phyloP scores from a whole-genome alignment of 805 yeast genomes.

The Jamesozyma hellenica region DNA sequence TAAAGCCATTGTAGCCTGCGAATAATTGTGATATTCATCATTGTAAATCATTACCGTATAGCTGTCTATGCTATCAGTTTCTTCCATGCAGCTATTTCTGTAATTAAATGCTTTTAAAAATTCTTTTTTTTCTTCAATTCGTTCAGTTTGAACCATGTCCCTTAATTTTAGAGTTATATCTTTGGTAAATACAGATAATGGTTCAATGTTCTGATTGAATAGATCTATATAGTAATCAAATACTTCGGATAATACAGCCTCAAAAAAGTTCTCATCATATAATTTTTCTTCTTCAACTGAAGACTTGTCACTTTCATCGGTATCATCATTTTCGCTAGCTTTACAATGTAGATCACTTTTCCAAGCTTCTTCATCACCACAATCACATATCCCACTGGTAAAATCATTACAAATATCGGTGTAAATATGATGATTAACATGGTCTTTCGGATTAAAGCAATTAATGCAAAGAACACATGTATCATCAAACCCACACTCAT shows the following conservation, averaged over 20 bases:
- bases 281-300: slow-evolving; percentile 17
- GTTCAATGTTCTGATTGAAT: slow-evolving; percentile 29
- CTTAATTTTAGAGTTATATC: slow-evolving; percentile 23
- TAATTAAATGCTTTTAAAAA: slow-evolving; percentile 12
- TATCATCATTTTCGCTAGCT: slow-evolving; percentile 15
- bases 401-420: slow-evolving; percentile 39
- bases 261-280: slow-evolving; percentile 14
- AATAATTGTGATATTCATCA: slow-evolving; percentile 60
- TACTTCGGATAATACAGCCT: slow-evolving; percentile 23
- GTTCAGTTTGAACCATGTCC: slow-evolving; percentile 20
- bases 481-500: slow-evolving; percentile 66
- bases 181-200: slow-evolving; percentile 24
- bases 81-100: slow-evolving; percentile 4
- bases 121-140: slow-evolving; percentile 12
- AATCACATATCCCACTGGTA: slow-evolving; percentile 57
- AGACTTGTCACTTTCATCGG: slow-evolving; percentile 22
- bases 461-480: slow-evolving; percentile 68
- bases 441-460: slow-evolving; percentile 65
- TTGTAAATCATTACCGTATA: slow-evolving; percentile 61
- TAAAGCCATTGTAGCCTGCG: slow-evolving; percentile 43
- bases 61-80: slow-evolving; percentile 4
- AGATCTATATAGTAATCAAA: slow-evolving; percentile 36
- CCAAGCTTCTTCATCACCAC: slow-evolving; percentile 67
- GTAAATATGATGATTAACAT: slow-evolving; percentile 52
- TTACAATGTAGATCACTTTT: slow-evolving; percentile 41